phyloP scores from a whole-genome alignment of 441 rosid genomes.

The Cnidoscolus chayamansa region DNA sequence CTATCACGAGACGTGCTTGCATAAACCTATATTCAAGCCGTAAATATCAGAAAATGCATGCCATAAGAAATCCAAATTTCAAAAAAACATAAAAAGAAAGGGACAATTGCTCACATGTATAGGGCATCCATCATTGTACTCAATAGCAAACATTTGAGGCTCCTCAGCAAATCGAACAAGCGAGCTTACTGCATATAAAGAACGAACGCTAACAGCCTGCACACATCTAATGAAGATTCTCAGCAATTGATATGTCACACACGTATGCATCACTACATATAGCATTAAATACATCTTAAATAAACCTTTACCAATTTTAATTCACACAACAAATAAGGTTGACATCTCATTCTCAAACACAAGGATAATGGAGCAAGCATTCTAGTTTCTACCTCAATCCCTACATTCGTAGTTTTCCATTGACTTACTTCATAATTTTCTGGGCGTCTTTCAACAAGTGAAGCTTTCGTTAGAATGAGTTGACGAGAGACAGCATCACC shows the following conservation, averaged over 20 bases:
- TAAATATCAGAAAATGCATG: constrained; percentile 32
- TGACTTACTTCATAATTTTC: constrained; percentile 99
- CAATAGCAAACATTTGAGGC: constrained; percentile 99
- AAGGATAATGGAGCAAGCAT: background rate
- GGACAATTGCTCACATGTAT: constrained; percentile 64
- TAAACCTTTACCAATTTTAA: background rate
- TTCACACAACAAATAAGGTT: background rate
- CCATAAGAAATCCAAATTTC: constrained; percentile 19
- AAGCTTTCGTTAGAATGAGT: constrained; percentile 84
- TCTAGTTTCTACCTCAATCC: constrained; percentile 8
- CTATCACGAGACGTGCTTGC: constrained; percentile 98
- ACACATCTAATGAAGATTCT: constrained; percentile 84
- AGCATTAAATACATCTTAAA: background rate
- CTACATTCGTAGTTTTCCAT: constrained; percentile 22
- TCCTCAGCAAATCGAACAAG: constrained; percentile 99
- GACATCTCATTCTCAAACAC: constrained; percentile 2
- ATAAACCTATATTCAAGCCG: constrained; percentile 59
- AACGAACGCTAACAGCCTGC: constrained; percentile 99
- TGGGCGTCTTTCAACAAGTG: constrained; percentile 92
- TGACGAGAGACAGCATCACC: constrained; percentile 93
- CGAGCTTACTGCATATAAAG: constrained; percentile 80
- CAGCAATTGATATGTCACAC: constrained; percentile 48
- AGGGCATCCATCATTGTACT: constrained; percentile 96
- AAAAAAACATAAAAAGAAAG: background rate
- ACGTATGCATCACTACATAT: background rate